A percentile compares a stretch with the other conserved stretches of the same genome.
Evolutionary conservation across 176 grass and related monocot species (phyloP).

Genomic region (Musa beccarii): DNA sequence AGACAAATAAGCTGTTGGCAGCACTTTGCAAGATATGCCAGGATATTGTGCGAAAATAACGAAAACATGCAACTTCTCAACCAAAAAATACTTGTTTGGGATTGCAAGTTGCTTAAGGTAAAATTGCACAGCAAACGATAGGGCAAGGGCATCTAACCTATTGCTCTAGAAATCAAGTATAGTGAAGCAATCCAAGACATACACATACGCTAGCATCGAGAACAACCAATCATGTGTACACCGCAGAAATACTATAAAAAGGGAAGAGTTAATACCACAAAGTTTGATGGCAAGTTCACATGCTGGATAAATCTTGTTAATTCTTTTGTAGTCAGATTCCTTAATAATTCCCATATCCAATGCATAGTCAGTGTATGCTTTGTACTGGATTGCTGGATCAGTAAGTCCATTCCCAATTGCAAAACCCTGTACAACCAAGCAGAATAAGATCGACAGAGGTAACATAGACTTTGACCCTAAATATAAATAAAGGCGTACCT

Average conservation of each 20-base stretch:
- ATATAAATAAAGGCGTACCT: slow-evolving; percentile 23
- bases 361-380: slow-evolving; percentile 92
- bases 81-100: not conserved
- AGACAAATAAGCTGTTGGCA: slow-evolving; percentile 22
- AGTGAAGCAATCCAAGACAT: not conserved
- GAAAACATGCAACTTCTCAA: not conserved
- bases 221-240: not conserved
- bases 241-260: not conserved
- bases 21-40: too few relatives aligned
- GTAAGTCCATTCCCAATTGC: slow-evolving; percentile 95
- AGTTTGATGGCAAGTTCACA: slow-evolving; percentile 74
- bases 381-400: slow-evolving; percentile 90
- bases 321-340: slow-evolving; percentile 66
- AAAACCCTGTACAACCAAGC: slow-evolving; percentile 51
- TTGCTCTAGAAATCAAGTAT: not conserved
- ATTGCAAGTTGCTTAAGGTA: not conserved
- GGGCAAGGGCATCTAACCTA: not conserved
- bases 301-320: slow-evolving; percentile 74
- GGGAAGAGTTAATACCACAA: slow-evolving; percentile 37
- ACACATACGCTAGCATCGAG: not conserved
- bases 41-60: too few relatives aligned
- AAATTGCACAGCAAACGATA: not conserved
- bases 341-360: slow-evolving; percentile 71
- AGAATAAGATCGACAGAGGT: not conserved
- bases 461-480: too few relatives aligned